Evolutionary conservation across 1,139 yeast species (phyloP), one percentile per base, ranked within the genome.

Genomic region (Spencermartinsiella ligniputridi): DNA sequence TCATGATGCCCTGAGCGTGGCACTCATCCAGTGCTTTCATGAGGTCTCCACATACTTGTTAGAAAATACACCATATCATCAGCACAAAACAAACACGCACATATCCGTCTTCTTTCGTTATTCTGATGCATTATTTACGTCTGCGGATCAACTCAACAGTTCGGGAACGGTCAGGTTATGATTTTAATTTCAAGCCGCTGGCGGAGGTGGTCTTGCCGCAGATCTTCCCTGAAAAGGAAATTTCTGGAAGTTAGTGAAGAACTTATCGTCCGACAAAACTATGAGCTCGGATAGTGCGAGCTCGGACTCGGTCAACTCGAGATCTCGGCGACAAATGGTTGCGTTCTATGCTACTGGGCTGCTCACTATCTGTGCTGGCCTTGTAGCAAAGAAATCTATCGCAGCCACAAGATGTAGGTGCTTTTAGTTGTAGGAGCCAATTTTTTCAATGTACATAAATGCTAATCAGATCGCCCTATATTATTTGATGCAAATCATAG

Each of bases 21-120:
- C 98, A 92, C 61, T 86, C 83, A 60, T 90, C 96, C 12, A 92
- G 75, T 0, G 96, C 96, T 52, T 83, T 83, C 68, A 92, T 88
- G 44, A 89, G 75, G 51, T 82, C 84, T 41, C 78, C 81, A 64
- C 98, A 92, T 29, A 84, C 83, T 72, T 37, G 17, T 12, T 19
- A 34, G 35, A 32, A 15, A 13, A 17, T 15, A 33, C 32, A 13
- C 11, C 42, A 35, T n/a, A 18, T 13, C 3, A 16, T 24, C 18
- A 24, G n/a, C 11, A 6, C 3, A 3, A 4, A 8, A 16, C 13
- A 12, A 15, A 11, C 20, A 54, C 62, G 39, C 51, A 58, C 61
- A 51, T 25, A 47, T 48, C 38, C 56, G 46, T 47, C 62, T 46
- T 42, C 53, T 48, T 44, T 56, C 61, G 24, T 56, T 54, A 33